Conservation (phyloP, 768 basidiomycete species). For the Phlebiopsis gigantea region DNA sequence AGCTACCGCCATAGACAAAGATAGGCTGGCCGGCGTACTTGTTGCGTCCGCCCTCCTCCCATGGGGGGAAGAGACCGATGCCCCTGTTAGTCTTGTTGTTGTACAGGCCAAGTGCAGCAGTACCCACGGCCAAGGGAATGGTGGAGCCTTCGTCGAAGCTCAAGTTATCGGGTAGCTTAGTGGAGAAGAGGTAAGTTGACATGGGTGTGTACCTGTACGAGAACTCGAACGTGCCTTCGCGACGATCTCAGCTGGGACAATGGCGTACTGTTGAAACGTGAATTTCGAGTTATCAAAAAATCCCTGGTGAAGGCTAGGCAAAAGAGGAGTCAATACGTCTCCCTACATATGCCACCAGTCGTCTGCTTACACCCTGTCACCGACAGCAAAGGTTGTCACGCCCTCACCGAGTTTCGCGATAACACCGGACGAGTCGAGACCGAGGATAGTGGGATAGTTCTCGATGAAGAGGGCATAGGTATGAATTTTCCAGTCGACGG, state of each 20-base stretch:
- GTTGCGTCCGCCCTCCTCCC: slow-evolving; percentile 11
- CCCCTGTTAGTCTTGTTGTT: slow-evolving; percentile 1
- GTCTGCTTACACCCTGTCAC: slow-evolving; percentile 38
- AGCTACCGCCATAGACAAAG: slow-evolving; percentile 34
- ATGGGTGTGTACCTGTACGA: background rate
- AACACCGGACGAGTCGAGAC: slow-evolving; percentile 25
- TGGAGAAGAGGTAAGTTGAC: no score
- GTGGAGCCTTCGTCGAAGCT: slow-evolving; percentile 26
- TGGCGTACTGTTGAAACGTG: slow-evolving; percentile 22
- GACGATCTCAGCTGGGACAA: slow-evolving; percentile 18
- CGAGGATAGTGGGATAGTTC: slow-evolving; percentile 23
- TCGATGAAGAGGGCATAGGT: slow-evolving; percentile 24
- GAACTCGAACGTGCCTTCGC: slow-evolving; percentile 12
- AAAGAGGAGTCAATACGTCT: background rate
- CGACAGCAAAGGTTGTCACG: slow-evolving; percentile 30
- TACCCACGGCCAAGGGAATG: slow-evolving; percentile 25
- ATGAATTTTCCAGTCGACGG: slow-evolving; percentile 49
- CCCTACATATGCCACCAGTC: background rate
- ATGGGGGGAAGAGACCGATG: background rate
- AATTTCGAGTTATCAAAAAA: background rate
- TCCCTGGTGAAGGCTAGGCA: background rate
- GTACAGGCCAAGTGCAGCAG: slow-evolving; percentile 19
- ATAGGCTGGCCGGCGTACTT: slow-evolving; percentile 28
- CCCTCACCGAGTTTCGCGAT: slow-evolving; percentile 34
- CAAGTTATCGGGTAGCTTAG: slow-evolving; percentile 23